Evolutionary conservation across 108 stramenopile genomes (phyloP), one percentile per base, ranked within the genome.

Genomic region (Seminavis robusta): DNA sequence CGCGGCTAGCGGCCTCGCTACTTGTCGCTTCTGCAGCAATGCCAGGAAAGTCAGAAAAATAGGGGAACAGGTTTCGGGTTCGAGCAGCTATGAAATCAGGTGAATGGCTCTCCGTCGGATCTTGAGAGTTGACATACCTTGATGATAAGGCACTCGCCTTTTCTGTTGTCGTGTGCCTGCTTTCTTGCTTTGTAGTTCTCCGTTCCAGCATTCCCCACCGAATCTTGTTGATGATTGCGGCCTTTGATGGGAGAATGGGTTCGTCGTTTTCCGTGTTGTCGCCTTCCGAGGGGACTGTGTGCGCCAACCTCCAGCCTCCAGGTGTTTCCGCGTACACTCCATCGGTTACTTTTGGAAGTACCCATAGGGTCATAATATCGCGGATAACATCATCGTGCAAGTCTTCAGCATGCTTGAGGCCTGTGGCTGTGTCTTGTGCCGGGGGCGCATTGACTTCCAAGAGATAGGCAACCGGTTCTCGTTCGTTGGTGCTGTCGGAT

Each of bases 371-470:
- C 17, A 87, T 61, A 49, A 84, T 68, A 74, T 89, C 92, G 9
- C 67, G 41, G 28, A 87, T 56, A n/a, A 93, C 88, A 15, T 76
- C 77, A 47, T 90, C 78, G 58, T 94, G 92, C 30, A 88, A 47
- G 17, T 66, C 53, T 54, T 94, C 92, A 0, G 92, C 92, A 50
- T 82, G 86, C 4, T 60, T 48, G 33, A 92, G 53, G 15, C 83
- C 82, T 15, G 92, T 88, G 15, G 92, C 92, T 17, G 88, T 94
- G 56, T 94, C 92, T 55, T 90, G 88, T 1, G 84, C 84, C 4
- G 92, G 92, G 5, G 92, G 92, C 0, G 88, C 81, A 61, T 94
- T 94, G 16, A 88, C 84, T 59, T 94, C 92, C 21, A 94, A 56
- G 29, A 92, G 42, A 42, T 86, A 88, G 0, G 92, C 85, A 17